phyloP scores from a whole-genome alignment of 345 rosid species.

The Citrus cavaleriei region DNA sequence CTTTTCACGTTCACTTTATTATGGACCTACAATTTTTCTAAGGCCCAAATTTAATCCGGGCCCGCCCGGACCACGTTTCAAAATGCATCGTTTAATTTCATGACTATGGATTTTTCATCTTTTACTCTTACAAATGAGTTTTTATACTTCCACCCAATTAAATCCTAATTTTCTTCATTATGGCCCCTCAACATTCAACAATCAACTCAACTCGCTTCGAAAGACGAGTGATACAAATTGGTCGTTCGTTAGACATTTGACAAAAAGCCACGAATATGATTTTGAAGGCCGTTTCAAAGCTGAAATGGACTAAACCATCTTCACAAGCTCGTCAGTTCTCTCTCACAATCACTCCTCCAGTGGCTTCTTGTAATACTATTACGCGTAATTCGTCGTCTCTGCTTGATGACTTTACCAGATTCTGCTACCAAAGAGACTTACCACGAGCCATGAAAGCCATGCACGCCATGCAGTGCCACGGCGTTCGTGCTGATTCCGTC shows the following conservation, averaged over 20 bases:
- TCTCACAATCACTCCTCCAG: neutral
- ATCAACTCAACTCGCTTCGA: too few relatives aligned
- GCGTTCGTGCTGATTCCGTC: slow-evolving; percentile 49
- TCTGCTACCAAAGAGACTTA: slow-evolving; percentile 51
- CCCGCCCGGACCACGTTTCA: neutral
- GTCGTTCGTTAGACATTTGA: neutral
- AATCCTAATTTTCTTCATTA: neutral
- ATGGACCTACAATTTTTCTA: neutral
- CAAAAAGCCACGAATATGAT: neutral
- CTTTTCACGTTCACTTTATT: neutral
- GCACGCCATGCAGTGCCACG: slow-evolving; percentile 41
- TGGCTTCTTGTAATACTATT: neutral
- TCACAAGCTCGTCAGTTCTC: slow-evolving; percentile 13
- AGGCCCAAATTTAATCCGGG: neutral
- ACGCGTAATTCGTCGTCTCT: slow-evolving; percentile 17
- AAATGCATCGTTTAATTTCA: too few relatives aligned
- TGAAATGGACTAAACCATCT: neutral
- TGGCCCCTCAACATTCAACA: neutral
- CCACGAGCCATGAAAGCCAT: slow-evolving; percentile 53
- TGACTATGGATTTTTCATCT: neutral
- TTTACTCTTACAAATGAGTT: neutral
- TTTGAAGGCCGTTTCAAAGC: slow-evolving; percentile 14
- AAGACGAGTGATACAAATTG: neutral
- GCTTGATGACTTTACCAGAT: slow-evolving; percentile 44
- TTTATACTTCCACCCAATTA: neutral